Percentiles rank a stretch among this genome's conserved stretches.
Evolutionary conservation across 2,329 filamentous ascomycete species (phyloP).

Genomic region (Lasiodiplodia citricola): DNA sequence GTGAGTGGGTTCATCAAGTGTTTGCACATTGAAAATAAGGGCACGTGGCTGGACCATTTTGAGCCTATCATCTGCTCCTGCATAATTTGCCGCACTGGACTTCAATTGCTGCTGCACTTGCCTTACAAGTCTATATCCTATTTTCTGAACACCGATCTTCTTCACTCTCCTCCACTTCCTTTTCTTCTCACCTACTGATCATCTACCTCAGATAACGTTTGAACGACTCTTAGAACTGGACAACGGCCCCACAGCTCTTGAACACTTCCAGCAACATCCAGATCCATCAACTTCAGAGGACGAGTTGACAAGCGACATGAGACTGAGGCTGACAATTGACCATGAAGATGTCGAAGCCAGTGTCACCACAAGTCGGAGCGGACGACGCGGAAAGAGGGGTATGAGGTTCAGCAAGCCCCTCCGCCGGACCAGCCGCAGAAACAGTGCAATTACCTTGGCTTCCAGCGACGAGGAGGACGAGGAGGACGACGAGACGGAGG

Average conservation of each 20-base stretch:
- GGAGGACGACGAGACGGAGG: conserved; percentile 34
- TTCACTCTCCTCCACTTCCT: neutral
- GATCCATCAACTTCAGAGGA: conserved; percentile 4
- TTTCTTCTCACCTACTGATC: neutral
- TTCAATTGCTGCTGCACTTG: neutral
- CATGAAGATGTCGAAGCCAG: neutral
- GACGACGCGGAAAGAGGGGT: neutral
- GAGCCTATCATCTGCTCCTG: neutral
- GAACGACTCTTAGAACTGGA: conserved; percentile 51
- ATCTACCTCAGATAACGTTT: conserved; percentile 49
- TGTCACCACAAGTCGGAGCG: neutral
- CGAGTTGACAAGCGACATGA: conserved; percentile 18
- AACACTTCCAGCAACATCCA: conserved; percentile 43
- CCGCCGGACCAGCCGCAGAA: neutral
- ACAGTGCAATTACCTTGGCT: neutral
- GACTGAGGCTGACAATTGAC: neutral
- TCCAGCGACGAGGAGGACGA: conserved; percentile 38
- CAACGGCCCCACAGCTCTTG: conserved; percentile 55
- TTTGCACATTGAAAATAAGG: no score
- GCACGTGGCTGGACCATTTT: neutral
- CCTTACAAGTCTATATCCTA: neutral
- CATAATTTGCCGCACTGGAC: no score
- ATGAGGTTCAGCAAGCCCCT: neutral
- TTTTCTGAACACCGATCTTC: neutral
- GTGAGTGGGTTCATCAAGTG: conserved; percentile 41